Base-by-base conservation (phyloP, 257 asterid genomes). In the Solanum chilense region DNA sequence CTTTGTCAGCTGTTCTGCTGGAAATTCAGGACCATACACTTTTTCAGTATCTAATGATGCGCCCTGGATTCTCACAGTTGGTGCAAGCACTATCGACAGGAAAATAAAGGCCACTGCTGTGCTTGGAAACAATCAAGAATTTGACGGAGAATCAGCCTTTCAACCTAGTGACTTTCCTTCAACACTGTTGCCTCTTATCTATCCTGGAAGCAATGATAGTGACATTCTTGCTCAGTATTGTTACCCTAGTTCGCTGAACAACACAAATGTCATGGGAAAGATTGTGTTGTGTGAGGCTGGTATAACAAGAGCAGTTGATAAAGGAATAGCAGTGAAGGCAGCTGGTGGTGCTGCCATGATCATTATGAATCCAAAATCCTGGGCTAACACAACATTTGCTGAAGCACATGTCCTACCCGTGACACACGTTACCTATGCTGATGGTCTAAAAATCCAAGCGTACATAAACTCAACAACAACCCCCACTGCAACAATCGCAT, bases 1-100 rank as follows among this genome's bases (percentile, higher is more conserved):
- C 62, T 52, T 52, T 52, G 62, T 16, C 62, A 52, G n/a, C 62
- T 0, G 62, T 52, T 0, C 62, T 52, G 62, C 62, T 6, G 62
- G 62, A 52, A 52, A 52, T 52, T 52, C 62, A 52, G 62, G 62
- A 1, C 62, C 62, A 1, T 16, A 0, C 0, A 16, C 0, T 18
- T 52, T 16, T 18, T 52, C 62, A 52, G 0, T 0, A 0, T 52
- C 62, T 52, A 52, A 52, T 52, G 62, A 52, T 0, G n/a, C n/a
- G 2, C 62, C 62, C 10, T 52, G 62, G 62, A 52, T 52, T 52
- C 1, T 52, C 0, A 52, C 62, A 52, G 62, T 52, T 52, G 62
- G 62, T 52, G 62, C 62, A 52, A 52, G 62, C 62, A 52, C 62
- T 1, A 52, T 52, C 11, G 62, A 52, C 1, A 52, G n/a, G 62